Conservation (phyloP, 2,329 filamentous ascomycete genomes). For the Beauveria brongniartii region DNA sequence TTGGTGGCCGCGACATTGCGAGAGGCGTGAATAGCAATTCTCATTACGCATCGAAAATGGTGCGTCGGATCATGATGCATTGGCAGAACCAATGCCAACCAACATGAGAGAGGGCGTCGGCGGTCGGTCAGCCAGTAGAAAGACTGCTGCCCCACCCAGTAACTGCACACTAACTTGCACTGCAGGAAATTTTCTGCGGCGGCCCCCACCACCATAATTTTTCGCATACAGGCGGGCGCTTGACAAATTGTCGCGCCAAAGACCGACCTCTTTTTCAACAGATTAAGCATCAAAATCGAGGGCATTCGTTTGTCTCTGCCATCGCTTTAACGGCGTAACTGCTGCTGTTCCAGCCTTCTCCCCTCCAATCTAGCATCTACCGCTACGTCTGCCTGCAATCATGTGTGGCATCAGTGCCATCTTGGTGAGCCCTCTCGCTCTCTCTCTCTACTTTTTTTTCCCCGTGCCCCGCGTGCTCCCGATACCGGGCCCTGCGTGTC, state of each 20-base stretch:
- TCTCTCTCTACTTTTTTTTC: background rate
- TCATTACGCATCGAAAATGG: background rate
- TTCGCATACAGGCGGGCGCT: constrained; percentile 1
- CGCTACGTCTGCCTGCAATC: background rate
- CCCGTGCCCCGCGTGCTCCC: background rate
- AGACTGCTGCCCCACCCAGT: background rate
- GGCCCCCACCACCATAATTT: background rate
- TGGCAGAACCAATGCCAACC: background rate
- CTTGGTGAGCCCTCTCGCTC: background rate
- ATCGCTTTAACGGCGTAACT: constrained; percentile 1
- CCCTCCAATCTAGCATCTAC: background rate
- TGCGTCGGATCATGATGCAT: background rate
- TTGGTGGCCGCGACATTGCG: background rate
- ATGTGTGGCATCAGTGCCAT: constrained; percentile 10
- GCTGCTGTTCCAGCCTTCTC: constrained; percentile 2
- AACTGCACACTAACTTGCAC: background rate
- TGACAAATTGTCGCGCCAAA: background rate
- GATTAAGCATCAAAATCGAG: background rate
- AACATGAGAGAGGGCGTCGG: background rate
- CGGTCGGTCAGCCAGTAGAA: background rate
- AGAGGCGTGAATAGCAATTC: background rate
- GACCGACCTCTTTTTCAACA: background rate
- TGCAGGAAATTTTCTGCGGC: background rate
- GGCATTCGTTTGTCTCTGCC: background rate
- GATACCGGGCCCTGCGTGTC: constrained; percentile 3